phyloP scores from a whole-genome alignment of 805 yeast species.

The Millerozyma acaciae region DNA sequence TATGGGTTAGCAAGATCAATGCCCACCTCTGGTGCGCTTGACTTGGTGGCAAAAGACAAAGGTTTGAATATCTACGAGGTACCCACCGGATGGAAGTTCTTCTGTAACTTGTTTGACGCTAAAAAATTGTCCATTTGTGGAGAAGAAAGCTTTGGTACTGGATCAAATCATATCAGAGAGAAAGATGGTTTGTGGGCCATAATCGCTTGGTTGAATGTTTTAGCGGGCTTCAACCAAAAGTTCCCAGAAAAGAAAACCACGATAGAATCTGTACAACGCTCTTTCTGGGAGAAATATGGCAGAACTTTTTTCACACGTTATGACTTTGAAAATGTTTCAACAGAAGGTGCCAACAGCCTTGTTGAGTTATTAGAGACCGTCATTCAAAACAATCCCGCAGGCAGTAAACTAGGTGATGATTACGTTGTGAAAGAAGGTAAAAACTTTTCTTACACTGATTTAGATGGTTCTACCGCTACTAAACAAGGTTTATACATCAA shows the following conservation, averaged over 20 bases:
- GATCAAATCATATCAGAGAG: slow-evolving; percentile 95
- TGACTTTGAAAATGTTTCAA: slow-evolving; percentile 81
- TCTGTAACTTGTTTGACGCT: slow-evolving; percentile 92
- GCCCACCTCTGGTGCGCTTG: slow-evolving; percentile 96
- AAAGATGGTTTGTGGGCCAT: slow-evolving; percentile 98
- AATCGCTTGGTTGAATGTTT: slow-evolving; percentile 92
- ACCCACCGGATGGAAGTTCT: slow-evolving; percentile 99
- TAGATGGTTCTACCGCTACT: slow-evolving; percentile 84
- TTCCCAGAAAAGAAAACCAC: slow-evolving; percentile 58
- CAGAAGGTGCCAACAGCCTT: slow-evolving; percentile 70
- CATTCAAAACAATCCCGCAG: slow-evolving; percentile 35
- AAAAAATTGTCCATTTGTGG: slow-evolving; percentile 94
- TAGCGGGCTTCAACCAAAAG: slow-evolving; percentile 72
- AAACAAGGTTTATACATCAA: slow-evolving; percentile 89
- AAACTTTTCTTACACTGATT: slow-evolving; percentile 87
- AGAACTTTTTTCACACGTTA: slow-evolving; percentile 96
- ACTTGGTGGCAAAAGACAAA: slow-evolving; percentile 78
- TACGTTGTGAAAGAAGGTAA: slow-evolving; percentile 69
- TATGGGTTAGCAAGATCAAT: slow-evolving; percentile 93
- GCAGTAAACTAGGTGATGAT: slow-evolving; percentile 46
- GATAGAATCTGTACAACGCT: slow-evolving; percentile 73
- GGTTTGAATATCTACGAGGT: slow-evolving; percentile 83
- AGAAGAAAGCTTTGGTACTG: slow-evolving; percentile 97
- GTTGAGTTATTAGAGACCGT: slow-evolving; percentile 43
- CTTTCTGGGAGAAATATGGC: slow-evolving; percentile 90